These are phyloP conservation scores for Puya raimondii DNA, from an alignment of 176 grass and related monocot species.

Conservation along the genomic window DNA sequence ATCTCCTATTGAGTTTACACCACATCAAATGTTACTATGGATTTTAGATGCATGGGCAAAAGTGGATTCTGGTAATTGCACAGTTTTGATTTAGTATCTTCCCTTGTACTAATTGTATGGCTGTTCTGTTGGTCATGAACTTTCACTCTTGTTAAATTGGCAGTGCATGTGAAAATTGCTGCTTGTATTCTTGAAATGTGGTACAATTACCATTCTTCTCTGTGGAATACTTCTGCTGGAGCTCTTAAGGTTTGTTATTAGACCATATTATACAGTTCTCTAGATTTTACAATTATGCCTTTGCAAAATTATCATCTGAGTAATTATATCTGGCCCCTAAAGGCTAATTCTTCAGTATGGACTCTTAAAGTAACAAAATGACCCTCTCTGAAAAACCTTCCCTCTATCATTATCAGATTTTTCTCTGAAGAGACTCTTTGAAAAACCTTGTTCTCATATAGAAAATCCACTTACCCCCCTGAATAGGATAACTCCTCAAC, in stretches of 20 bases:
- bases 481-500: no score
- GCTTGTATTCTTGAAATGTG: conserved; percentile 70
- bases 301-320: no score
- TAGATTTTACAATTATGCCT: not conserved
- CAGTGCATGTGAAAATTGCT: conserved; percentile 51
- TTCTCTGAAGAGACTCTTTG: no score
- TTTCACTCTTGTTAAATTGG: conserved; percentile 1
- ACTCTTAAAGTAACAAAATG: no score
- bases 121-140: not conserved
- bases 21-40: conserved; percentile 72
- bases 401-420: no score
- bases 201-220: conserved; percentile 68
- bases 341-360: no score
- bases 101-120: not conserved
- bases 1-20: conserved; percentile 59
- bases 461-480: no score
- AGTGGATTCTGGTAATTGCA: conserved; percentile 56
- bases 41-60: conserved; percentile 47
- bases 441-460: no score
- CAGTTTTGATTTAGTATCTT: not conserved
- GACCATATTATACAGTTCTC: conserved; percentile 7
- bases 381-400: no score
- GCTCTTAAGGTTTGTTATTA: conserved; percentile 47
- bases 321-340: no score
- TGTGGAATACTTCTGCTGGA: conserved; percentile 70